These are phyloP conservation scores for Thelephora terrestris DNA, from an alignment of 1,284 basidiomycete species.

Conservation along the genomic window DNA sequence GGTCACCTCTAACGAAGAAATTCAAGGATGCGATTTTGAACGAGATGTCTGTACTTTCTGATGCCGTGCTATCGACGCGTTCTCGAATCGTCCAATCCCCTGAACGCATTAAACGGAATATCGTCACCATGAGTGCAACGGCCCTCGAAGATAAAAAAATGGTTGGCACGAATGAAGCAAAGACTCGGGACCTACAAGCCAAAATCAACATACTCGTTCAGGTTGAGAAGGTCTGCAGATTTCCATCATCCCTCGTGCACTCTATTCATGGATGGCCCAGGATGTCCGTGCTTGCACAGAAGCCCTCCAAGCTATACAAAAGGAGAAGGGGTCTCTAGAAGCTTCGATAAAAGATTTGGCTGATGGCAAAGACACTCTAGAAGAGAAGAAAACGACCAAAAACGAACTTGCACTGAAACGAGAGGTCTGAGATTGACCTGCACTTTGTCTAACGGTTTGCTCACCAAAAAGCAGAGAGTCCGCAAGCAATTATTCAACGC, in stretches of 20 bases:
- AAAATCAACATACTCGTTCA: slow-evolving; percentile 60
- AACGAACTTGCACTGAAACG: slow-evolving; percentile 56
- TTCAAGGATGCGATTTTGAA: background rate
- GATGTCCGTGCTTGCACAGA: slow-evolving; percentile 60
- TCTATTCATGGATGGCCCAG: slow-evolving; percentile 24
- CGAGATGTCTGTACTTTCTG: background rate
- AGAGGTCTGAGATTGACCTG: slow-evolving; percentile 36
- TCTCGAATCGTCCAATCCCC: slow-evolving; percentile 80
- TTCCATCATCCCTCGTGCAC: background rate
- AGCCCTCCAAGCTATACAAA: slow-evolving; percentile 61
- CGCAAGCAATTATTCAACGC: slow-evolving; percentile 69
- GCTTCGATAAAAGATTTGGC: slow-evolving; percentile 51
- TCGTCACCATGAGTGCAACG: slow-evolving; percentile 57
- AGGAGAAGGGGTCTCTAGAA: slow-evolving; percentile 54
- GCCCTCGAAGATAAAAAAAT: slow-evolving; percentile 53
- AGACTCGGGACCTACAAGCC: slow-evolving; percentile 65
- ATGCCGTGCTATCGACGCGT: slow-evolving; percentile 26
- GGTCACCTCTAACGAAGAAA: background rate
- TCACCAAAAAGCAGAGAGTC: slow-evolving; percentile 43
- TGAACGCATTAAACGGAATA: slow-evolving; percentile 74
- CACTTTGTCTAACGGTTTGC: background rate
- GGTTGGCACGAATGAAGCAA: slow-evolving; percentile 52
- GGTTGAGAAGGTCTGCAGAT: slow-evolving; percentile 57
- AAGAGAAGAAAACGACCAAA: slow-evolving; percentile 61
- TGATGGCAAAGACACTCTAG: slow-evolving; percentile 54